Evolutionary conservation across 192 early-diverging fungal genomes (phyloP).

Genomic region (Geosiphon pyriformis): DNA sequence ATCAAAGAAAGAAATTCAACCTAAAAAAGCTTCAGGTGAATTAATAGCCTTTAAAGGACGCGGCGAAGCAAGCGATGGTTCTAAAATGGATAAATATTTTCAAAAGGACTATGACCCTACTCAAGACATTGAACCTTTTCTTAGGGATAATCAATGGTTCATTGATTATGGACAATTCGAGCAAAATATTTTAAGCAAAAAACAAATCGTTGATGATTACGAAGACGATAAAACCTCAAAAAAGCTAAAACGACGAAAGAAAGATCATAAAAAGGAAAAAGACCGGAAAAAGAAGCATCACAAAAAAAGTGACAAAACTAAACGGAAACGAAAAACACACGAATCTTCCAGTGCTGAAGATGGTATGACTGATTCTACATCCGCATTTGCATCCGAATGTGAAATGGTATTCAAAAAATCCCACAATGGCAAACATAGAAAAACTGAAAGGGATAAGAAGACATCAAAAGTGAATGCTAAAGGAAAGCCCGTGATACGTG

Average conservation of each 20-base stretch:
- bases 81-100: conserved; percentile 58
- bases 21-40: neutral
- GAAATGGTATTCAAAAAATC: neutral
- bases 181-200: conserved; percentile 2
- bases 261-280: conserved; percentile 3
- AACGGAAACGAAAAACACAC: neutral
- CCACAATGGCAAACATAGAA: neutral
- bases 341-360: conserved; percentile 8
- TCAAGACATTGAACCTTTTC: conserved; percentile 20
- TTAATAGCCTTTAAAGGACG: conserved; percentile 28
- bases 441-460: neutral
- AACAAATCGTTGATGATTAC: neutral
- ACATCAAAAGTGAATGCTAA: too few species aligned
- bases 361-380: neutral
- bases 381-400: neutral
- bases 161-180: conserved; percentile 7
- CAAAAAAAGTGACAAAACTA: conserved; percentile 1
- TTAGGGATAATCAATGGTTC: conserved; percentile 12
- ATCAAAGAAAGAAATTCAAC: neutral
- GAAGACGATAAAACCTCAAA: neutral
- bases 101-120: conserved; percentile 44
- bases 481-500: neutral
- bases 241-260: conserved; percentile 21
- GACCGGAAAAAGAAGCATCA: conserved; percentile 1
- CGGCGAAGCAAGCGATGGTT: conserved; percentile 36